phyloP scores from a whole-genome alignment of 768 basidiomycete genomes.

The Lactarius hatsudake region DNA sequence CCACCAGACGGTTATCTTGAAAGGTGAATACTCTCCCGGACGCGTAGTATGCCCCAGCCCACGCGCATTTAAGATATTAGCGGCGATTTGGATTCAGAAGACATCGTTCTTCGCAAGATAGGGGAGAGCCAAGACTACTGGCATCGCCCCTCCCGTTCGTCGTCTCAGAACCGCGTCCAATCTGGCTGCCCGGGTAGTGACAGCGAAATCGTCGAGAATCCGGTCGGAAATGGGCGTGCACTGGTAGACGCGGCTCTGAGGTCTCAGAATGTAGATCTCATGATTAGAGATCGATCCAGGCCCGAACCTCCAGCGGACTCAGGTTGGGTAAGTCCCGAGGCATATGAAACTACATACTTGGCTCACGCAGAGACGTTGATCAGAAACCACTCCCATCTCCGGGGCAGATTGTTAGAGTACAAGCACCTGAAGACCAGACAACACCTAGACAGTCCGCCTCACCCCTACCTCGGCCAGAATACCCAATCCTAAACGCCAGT shows the following conservation, averaged over 20 bases:
- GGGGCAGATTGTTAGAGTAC: no score
- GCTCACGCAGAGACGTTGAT: neutral
- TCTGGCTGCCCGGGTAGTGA: neutral
- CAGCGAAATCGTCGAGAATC: neutral
- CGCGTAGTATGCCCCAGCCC: neutral
- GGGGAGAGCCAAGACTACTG: neutral
- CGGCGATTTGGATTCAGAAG: neutral
- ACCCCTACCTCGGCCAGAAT: no score
- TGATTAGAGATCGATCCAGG: neutral
- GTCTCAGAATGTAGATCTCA: neutral
- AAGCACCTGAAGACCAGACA: no score
- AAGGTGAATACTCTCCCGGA: neutral
- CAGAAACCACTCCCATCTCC: no score
- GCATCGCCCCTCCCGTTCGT: neutral
- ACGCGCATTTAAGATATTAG: neutral
- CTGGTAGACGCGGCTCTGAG: neutral
- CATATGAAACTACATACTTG: neutral
- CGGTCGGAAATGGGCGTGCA: neutral
- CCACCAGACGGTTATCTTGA: slow-evolving; percentile 7
- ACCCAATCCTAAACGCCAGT: neutral
- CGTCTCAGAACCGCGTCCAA: neutral
- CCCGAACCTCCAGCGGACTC: neutral
- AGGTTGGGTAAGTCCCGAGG: neutral
- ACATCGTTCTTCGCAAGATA: neutral
- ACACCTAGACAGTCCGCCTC: no score